Percentiles rank a stretch among this genome's conserved stretches.
phyloP scores from a whole-genome alignment of 768 basidiomycete genomes.

The Cystofilobasidium bisporidii region DNA sequence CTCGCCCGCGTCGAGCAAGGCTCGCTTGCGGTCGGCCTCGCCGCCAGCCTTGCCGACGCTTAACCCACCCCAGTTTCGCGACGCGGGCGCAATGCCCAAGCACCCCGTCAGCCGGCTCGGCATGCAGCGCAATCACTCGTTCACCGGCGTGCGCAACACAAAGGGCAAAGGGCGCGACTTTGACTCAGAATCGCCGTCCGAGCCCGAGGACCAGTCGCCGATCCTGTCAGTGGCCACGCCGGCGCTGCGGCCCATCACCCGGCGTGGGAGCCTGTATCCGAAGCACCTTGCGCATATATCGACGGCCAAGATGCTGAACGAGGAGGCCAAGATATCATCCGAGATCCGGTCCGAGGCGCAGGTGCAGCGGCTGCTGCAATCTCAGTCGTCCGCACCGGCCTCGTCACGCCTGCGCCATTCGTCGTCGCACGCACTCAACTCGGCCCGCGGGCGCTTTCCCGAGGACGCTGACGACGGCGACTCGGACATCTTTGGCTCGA shows the following conservation, averaged over 20 bases:
- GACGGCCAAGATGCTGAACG: constrained; percentile 5
- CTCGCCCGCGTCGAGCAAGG: background rate
- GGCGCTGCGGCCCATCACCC: constrained; percentile 5
- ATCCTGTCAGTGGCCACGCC: background rate
- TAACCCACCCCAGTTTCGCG: background rate
- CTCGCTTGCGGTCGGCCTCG: background rate
- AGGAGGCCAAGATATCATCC: background rate
- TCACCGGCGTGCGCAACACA: background rate
- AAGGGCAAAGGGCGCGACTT: background rate
- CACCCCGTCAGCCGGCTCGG: background rate
- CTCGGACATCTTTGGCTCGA: constrained; percentile 7
- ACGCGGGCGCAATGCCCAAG: background rate
- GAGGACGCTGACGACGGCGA: constrained; percentile 16
- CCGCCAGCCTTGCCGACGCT: background rate
- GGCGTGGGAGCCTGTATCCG: constrained; percentile 1
- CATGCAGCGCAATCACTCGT: constrained; percentile 8
- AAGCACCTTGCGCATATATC: constrained; percentile 6
- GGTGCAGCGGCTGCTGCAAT: constrained; percentile 9
- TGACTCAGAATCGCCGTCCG: background rate
- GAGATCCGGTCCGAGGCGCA: constrained; percentile 17
- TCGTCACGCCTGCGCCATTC: background rate
- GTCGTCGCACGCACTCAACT: background rate
- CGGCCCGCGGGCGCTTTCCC: constrained; percentile 7
- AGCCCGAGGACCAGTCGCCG: constrained; percentile 1
- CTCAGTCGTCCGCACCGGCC: constrained; percentile 4